Conservation (phyloP, 306 rosid species). For the Fragaria vesca region DNA sequence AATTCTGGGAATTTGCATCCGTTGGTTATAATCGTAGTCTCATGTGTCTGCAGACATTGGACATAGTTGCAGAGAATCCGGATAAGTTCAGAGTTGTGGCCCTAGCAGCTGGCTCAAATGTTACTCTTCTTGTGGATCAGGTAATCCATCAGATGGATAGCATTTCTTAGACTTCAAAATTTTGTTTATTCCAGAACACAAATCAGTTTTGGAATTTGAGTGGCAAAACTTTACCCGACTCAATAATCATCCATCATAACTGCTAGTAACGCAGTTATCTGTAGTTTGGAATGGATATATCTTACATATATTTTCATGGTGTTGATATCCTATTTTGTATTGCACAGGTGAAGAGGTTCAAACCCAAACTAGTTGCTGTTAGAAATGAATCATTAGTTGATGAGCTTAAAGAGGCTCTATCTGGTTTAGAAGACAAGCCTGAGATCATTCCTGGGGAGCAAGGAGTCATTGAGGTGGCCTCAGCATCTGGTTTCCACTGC, state of each 20-base stretch:
- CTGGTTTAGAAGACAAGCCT: conserved; percentile 73
- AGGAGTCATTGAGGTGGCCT: conserved; percentile 84
- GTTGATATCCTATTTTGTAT: conserved; percentile 13
- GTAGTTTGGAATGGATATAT: neutral
- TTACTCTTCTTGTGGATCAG: conserved; percentile 97
- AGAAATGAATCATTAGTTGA: conserved; percentile 78
- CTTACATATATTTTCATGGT: conserved; percentile 1
- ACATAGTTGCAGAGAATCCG: conserved; percentile 96
- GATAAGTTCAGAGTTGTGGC: conserved; percentile 88
- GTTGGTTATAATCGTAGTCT: conserved; percentile 19
- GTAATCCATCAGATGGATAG: conserved; percentile 34
- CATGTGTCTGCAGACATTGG: conserved; percentile 71
- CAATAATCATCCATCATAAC: conserved; percentile 11
- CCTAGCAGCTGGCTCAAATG: conserved; percentile 93
- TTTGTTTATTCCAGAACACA: neutral
- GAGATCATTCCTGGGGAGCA: conserved; percentile 98
- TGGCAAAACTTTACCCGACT: neutral
- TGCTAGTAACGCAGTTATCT: conserved; percentile 3
- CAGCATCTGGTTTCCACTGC: conserved; percentile 19
- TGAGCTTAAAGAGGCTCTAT: conserved; percentile 89
- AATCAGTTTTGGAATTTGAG: neutral
- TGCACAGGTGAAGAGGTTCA: conserved; percentile 79
- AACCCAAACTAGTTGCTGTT: conserved; percentile 86
- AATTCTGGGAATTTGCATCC: conserved; percentile 17
- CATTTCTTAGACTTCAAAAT: conserved; percentile 11